phyloP scores from a whole-genome alignment of 2,329 filamentous ascomycete genomes.

The Nothomitra cinnamomea region DNA sequence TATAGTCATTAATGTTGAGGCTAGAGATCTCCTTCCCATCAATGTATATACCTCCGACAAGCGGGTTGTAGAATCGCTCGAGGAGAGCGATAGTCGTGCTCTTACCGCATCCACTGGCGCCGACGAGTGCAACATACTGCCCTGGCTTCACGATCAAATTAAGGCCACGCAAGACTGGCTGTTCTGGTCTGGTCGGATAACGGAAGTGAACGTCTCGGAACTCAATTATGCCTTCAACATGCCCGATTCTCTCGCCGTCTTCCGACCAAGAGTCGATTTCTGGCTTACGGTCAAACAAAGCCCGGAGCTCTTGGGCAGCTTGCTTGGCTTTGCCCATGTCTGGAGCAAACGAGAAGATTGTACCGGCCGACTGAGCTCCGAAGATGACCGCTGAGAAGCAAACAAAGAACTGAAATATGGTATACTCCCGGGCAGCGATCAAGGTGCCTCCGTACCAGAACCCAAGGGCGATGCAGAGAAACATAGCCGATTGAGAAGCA shows the following conservation, averaged over 20 bases:
- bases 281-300: slow-evolving; percentile 67
- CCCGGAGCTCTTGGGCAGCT: slow-evolving; percentile 64
- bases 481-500: slow-evolving; percentile 65
- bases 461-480: slow-evolving; percentile 68
- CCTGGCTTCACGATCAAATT: slow-evolving; percentile 58
- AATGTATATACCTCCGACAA: slow-evolving; percentile 61
- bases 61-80: slow-evolving; percentile 87
- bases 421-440: slow-evolving; percentile 53
- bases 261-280: slow-evolving; percentile 66
- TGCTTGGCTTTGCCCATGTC: slow-evolving; percentile 89
- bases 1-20: slow-evolving; percentile 75
- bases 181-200: slow-evolving; percentile 79
- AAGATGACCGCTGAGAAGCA: slow-evolving; percentile 82
- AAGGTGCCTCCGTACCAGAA: slow-evolving; percentile 85
- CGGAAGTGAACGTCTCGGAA: slow-evolving; percentile 89
- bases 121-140: slow-evolving; percentile 77
- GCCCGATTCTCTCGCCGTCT: slow-evolving; percentile 43
- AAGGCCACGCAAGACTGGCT: slow-evolving; percentile 77
- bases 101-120: slow-evolving; percentile 89
- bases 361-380: slow-evolving; percentile 79
- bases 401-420: slow-evolving; percentile 78
- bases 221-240: slow-evolving; percentile 63
- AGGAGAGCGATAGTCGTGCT: slow-evolving; percentile 81
- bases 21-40: slow-evolving; percentile 69
- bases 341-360: slow-evolving; percentile 75